Percentiles rank a stretch among this genome's conserved stretches.
These are phyloP conservation scores for Astrothelium subdiscretum DNA, from an alignment of 495 filamentous ascomycete genomes.

Conservation along the genomic window DNA sequence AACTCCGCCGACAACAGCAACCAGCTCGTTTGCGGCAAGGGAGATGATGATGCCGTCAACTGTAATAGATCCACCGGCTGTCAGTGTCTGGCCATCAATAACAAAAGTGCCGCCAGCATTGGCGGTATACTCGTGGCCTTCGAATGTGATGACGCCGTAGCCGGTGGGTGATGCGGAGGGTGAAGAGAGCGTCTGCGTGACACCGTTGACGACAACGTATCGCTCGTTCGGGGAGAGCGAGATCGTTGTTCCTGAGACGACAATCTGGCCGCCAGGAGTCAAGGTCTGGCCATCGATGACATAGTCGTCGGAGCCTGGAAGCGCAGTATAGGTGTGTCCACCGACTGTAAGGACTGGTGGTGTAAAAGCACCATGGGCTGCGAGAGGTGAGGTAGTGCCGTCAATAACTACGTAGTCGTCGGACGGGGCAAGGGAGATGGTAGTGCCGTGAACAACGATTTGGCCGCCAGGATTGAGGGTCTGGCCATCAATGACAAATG, in stretches of 20 bases:
- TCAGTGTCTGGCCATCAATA: slow-evolving; percentile 23
- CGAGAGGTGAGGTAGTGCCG: neutral
- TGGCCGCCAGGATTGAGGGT: neutral
- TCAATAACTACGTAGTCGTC: neutral
- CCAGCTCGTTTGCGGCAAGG: slow-evolving; percentile 3
- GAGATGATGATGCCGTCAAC: slow-evolving; percentile 24
- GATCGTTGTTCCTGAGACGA: slow-evolving; percentile 4
- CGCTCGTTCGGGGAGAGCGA: neutral
- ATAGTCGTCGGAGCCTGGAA: slow-evolving; percentile 7
- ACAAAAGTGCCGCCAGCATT: slow-evolving; percentile 22
- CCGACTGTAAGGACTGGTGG: slow-evolving; percentile 23
- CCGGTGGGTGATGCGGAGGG: neutral
- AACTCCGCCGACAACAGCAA: neutral
- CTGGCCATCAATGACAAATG: neutral
- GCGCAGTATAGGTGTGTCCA: slow-evolving; percentile 20
- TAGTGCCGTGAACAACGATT: slow-evolving; percentile 3
- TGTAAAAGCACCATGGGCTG: neutral
- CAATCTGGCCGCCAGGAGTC: neutral
- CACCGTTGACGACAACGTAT: slow-evolving; percentile 4
- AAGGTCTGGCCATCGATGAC: slow-evolving; percentile 4
- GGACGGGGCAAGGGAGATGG: slow-evolving; percentile 4
- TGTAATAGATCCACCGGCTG: slow-evolving; percentile 25
- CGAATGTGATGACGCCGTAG: neutral
- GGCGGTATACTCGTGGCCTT: slow-evolving; percentile 18
- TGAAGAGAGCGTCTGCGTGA: neutral